phyloP scores from a whole-genome alignment of 148 eudicot genomes.

The Chenopodium album region DNA sequence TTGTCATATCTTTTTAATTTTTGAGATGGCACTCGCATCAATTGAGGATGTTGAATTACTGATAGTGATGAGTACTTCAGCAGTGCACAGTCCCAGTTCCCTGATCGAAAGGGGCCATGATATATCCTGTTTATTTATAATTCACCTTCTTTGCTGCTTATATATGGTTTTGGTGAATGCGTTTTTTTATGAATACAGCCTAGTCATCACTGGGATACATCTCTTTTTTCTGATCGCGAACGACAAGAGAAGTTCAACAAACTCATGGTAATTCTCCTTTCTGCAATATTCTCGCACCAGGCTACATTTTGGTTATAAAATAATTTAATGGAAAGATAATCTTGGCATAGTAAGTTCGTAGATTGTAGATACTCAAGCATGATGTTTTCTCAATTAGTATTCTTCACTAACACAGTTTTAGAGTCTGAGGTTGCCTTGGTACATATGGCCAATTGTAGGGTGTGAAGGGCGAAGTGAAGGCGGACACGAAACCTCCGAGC shows the following conservation, averaged over 20 bases:
- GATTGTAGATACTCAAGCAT: neutral
- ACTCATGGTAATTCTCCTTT: constrained; percentile 83
- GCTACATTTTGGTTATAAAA: constrained; percentile 5
- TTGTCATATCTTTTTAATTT: neutral
- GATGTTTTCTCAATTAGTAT: neutral
- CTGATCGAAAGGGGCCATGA: neutral
- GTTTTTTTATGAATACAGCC: constrained; percentile 42
- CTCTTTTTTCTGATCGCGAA: constrained; percentile 79
- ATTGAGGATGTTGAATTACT: neutral
- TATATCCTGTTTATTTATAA: neutral
- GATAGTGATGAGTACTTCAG: neutral
- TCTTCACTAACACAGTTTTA: constrained; percentile 85
- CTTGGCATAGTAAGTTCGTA: neutral
- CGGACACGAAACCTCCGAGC: constrained; percentile 37
- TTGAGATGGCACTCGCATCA: neutral
- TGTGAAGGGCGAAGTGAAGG: constrained; percentile 79
- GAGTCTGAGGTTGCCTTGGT: constrained; percentile 99
- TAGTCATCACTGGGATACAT: constrained; percentile 74
- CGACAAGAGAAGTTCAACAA: constrained; percentile 94
- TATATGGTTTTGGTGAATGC: constrained; percentile 24
- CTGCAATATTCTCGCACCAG: neutral
- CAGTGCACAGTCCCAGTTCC: neutral
- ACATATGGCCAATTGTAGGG: constrained; percentile 98
- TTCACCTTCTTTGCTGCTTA: constrained; percentile 10
- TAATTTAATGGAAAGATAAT: neutral